Percentiles rank a stretch among this genome's conserved stretches.
Evolutionary conservation across 139 green algal species (phyloP).

Genomic region (Picocystis salinarum): DNA sequence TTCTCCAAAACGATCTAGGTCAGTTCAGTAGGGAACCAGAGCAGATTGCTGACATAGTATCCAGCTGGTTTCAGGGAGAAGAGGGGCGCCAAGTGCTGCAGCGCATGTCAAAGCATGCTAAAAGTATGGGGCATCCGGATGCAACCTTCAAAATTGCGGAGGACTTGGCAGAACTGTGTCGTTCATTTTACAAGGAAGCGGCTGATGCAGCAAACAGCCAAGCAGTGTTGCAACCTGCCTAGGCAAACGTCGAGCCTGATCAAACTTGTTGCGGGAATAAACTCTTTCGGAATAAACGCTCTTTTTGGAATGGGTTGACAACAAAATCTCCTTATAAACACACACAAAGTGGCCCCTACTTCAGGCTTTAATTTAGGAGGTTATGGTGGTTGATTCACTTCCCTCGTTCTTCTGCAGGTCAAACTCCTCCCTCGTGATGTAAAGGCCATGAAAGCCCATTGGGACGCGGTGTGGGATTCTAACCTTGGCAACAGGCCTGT

Average conservation of each 20-base stretch:
- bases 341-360: no score
- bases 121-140: slow-evolving; percentile 32
- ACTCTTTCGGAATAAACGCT: no score
- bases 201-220: no score
- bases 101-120: slow-evolving; percentile 25
- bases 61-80: slow-evolving; percentile 15
- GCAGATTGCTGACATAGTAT: slow-evolving; percentile 39
- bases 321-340: no score
- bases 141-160: slow-evolving; percentile 44
- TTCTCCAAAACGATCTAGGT: slow-evolving; percentile 45
- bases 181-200: background rate
- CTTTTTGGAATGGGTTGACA: no score
- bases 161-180: slow-evolving; percentile 8
- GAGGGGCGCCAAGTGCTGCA: slow-evolving; percentile 15
- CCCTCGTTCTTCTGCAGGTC: no score
- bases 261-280: no score
- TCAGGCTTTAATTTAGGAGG: no score
- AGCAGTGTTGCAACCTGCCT: no score
- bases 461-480: slow-evolving; percentile 40
- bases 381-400: no score
- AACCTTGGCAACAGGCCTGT: slow-evolving; percentile 27
- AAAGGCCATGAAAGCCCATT: slow-evolving; percentile 44
- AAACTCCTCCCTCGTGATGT: slow-evolving; percentile 21
- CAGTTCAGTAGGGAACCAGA: slow-evolving; percentile 44
- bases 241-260: no score